These are phyloP conservation scores for Trametes elegans DNA, from an alignment of 768 basidiomycete genomes.

Conservation along the genomic window DNA sequence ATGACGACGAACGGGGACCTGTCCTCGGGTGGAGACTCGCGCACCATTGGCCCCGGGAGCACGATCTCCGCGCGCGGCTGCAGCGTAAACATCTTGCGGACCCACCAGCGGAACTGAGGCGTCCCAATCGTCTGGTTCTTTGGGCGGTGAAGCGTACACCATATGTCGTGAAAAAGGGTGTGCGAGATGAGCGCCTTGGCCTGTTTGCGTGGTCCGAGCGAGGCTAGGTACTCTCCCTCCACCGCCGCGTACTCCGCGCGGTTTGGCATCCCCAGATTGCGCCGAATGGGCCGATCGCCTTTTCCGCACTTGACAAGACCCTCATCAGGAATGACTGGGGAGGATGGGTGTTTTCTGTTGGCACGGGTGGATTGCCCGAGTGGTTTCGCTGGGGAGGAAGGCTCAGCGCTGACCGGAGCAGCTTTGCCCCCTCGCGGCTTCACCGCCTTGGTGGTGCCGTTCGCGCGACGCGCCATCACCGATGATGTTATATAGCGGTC, in stretches of 20 bases:
- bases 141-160: constrained; percentile 61
- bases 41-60: no score
- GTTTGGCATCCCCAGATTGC: constrained; percentile 54
- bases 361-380: background rate
- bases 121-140: constrained; percentile 44
- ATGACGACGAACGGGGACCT: constrained; percentile 49
- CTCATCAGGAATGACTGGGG: background rate
- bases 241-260: constrained; percentile 58
- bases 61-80: constrained; percentile 19
- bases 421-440: background rate
- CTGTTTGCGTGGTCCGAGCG: constrained; percentile 54
- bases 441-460: background rate
- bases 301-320: background rate
- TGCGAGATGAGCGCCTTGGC: constrained; percentile 76
- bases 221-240: constrained; percentile 55
- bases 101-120: constrained; percentile 81
- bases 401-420: background rate
- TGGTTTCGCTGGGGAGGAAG: background rate
- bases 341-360: background rate
- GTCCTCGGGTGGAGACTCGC: no score
- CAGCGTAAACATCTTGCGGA: constrained; percentile 73
- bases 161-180: constrained; percentile 67
- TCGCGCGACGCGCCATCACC: background rate
- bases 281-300: background rate
- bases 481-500: no score